phyloP scores from a whole-genome alignment of 176 grass and related monocot genomes.

The Lolium multiflorum region DNA sequence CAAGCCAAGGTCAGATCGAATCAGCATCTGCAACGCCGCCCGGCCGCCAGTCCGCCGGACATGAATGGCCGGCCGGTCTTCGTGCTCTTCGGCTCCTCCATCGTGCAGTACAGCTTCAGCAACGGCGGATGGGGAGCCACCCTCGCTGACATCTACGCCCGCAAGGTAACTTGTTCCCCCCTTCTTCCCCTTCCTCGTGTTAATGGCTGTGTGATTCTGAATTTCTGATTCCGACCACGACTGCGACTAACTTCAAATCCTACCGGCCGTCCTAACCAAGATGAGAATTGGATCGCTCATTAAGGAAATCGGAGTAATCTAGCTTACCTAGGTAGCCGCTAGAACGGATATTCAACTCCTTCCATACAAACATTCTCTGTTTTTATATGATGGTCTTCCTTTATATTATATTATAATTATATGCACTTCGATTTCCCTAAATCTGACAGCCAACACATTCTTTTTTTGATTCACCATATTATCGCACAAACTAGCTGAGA shows the following conservation, averaged over 20 bases:
- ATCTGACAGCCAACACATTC: background rate
- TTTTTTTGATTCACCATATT: background rate
- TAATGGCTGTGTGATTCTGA: background rate
- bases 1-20: background rate
- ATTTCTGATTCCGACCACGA: background rate
- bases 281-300: background rate
- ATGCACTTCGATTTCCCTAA: background rate
- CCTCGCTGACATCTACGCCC: conserved; percentile 70
- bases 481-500: background rate
- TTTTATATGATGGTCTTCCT: too few species aligned
- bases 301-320: too few species aligned
- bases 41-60: background rate
- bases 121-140: conserved; percentile 68
- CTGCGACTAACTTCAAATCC: background rate
- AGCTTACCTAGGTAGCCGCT: too few species aligned
- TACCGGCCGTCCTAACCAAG: background rate
- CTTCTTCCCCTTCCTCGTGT: background rate
- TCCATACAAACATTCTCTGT: background rate
- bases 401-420: too few species aligned
- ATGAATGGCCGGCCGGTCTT: conserved; percentile 45
- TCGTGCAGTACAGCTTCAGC: conserved; percentile 76
- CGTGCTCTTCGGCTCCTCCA: conserved; percentile 75
- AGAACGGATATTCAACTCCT: background rate
- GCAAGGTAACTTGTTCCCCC: conserved; percentile 48
- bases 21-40: background rate